Evolutionary conservation across 2,329 filamentous ascomycete species (phyloP).

Genomic region (Dactylellina sp.): DNA sequence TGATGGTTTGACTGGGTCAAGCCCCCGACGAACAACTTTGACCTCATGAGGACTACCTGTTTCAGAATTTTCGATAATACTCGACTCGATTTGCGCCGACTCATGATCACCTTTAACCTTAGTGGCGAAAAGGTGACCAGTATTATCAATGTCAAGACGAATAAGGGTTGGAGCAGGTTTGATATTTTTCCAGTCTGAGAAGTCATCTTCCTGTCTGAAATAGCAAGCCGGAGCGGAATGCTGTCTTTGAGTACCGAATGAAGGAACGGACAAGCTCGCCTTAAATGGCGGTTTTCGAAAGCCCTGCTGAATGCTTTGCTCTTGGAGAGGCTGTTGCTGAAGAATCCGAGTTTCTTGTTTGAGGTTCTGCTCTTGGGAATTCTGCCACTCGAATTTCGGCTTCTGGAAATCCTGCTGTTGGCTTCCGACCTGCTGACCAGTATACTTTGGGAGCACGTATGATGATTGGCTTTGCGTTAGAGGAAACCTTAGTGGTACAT

Average conservation of each 20-base stretch:
- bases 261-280: background rate
- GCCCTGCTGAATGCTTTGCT: too few species aligned
- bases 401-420: too few species aligned
- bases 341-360: too few species aligned
- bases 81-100: background rate
- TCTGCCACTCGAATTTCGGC: too few species aligned
- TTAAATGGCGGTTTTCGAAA: background rate
- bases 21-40: background rate
- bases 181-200: background rate
- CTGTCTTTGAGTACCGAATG: background rate
- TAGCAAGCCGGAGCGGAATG: background rate
- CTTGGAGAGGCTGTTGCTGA: too few species aligned
- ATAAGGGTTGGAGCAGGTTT: background rate
- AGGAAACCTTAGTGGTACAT: too few species aligned
- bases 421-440: too few species aligned
- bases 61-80: background rate
- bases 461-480: too few species aligned
- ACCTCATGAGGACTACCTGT: background rate
- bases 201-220: too few species aligned
- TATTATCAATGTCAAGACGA: conserved; percentile 11
- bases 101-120: background rate
- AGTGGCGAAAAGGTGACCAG: conserved; percentile 3
- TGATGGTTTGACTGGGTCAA: too few species aligned
- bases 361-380: too few species aligned
- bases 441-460: too few species aligned